Percentiles rank a stretch among this genome's conserved stretches.
These are phyloP conservation scores for Talaromyces piceae DNA, from an alignment of 2,329 filamentous ascomycete genomes.

Conservation along the genomic window DNA sequence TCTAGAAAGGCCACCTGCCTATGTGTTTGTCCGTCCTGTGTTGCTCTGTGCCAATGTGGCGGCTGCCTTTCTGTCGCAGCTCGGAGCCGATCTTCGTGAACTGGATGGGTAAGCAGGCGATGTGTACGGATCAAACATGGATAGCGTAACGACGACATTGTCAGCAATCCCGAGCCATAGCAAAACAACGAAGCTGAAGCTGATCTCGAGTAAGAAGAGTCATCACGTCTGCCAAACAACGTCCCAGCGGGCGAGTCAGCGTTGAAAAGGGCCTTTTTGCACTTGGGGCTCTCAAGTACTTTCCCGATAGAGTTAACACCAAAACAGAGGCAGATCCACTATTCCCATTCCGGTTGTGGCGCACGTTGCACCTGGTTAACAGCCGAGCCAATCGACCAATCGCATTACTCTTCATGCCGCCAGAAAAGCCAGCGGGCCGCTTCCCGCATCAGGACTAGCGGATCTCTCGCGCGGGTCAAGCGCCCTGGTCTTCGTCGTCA, in stretches of 20 bases:
- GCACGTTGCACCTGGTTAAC: background rate
- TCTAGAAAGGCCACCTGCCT: no score
- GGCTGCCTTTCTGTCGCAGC: no score
- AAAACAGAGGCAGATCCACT: background rate
- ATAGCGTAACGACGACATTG: background rate
- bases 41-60: no score
- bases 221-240: background rate
- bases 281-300: conserved; percentile 6
- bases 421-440: no score
- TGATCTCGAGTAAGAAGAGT: background rate
- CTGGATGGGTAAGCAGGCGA: no score
- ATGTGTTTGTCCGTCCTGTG: no score
- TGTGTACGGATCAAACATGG: no score
- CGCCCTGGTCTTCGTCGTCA: background rate
- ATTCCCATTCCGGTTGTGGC: background rate
- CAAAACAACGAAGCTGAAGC: background rate
- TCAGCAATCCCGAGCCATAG: no score
- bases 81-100: no score
- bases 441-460: background rate
- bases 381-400: background rate
- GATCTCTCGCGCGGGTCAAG: background rate
- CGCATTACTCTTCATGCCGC: background rate
- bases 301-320: conserved; percentile 6
- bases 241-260: background rate
- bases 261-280: conserved; percentile 1